Evolutionary conservation across 495 filamentous ascomycete species (phyloP), one percentile per base, ranked within the genome.

Genomic region (Aspergillus nidulans): DNA sequence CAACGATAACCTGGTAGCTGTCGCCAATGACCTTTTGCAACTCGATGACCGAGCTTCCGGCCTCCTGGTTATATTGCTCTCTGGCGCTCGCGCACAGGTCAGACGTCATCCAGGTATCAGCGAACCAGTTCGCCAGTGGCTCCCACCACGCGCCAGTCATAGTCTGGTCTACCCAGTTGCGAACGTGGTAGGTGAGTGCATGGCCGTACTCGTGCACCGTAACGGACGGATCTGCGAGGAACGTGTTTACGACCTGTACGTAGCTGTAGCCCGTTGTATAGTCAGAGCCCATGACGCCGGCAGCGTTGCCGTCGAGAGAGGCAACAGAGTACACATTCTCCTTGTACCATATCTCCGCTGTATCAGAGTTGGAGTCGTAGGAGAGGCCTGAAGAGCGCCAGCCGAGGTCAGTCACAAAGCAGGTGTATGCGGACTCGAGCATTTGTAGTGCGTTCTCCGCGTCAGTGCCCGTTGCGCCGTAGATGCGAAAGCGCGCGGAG

Each of bases 181-280:
- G 42, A 3, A 21, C 45, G 42, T 58, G 55, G 20, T 58, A 58
- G 42, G 55, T 58, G 12, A 58, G 49, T n/a, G 49, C 55, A 28
- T 58, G 55, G 9, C 55, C 55, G 49, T 58, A 58, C 23, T 58
- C 55, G 30, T 58, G 55, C 5, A 58, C 55, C 7, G 49, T 52
- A n/a, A 58, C 49, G 9, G 23, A 26, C 3, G 55, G 42, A 6
- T 58, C 55, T 1, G 55, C 32, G 9, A 52, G 32, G 18, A 21
- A 58, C 4, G 16, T 25, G 9, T 30, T 38, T 9, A 58, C 44
- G 6, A 58, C 43, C 5, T 58, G 32, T 12, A 58, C 40, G 30
- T 36, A 58, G 30, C 55, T 58, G 41, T 53, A 49, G 10, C 55
- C 55, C 15, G 34, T n/a, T 8, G 5, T 25, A 16, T 42, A 43